Conservation (phyloP, 1,139 yeast species). For the Candida mesenterica region DNA sequence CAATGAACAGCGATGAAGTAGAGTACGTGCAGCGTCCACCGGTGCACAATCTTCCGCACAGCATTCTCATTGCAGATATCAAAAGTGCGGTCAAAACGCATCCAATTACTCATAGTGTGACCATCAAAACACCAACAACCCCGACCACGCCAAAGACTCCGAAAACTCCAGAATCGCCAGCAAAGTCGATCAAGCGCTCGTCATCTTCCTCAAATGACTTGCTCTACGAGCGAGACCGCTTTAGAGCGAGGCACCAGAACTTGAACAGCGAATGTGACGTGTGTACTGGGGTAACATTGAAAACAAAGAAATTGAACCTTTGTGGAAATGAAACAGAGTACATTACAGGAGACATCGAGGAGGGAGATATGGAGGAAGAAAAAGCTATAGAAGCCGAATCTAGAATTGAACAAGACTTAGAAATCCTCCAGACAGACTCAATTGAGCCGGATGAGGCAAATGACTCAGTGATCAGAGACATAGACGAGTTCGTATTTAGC, state of each 20-base stretch:
- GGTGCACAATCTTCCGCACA: no score
- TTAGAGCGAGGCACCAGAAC: conserved; percentile 39
- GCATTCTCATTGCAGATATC: no score
- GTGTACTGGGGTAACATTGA: conserved; percentile 37
- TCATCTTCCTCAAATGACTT: conserved; percentile 44
- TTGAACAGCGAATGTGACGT: conserved; percentile 38
- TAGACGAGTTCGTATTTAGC: no score
- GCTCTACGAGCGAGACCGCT: conserved; percentile 43
- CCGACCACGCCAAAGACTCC: not conserved
- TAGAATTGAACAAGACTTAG: no score
- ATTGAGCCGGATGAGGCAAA: no score
- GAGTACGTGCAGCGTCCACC: conserved; percentile 3
- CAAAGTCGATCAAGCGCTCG: conserved; percentile 30
- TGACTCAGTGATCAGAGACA: no score
- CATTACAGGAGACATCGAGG: conserved; percentile 7
- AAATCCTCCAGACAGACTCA: no score
- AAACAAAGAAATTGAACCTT: conserved; percentile 38
- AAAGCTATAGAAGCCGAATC: not conserved
- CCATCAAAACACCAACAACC: not conserved
- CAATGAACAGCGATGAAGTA: conserved; percentile 3
- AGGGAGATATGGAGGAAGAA: not conserved
- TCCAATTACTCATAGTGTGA: not conserved
- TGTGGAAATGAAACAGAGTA: conserved; percentile 3
- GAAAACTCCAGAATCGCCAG: conserved; percentile 1
- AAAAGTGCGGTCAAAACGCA: not conserved